Evolutionary conservation across 495 filamentous ascomycete species (phyloP), one percentile per base, ranked within the genome.

Genomic region (Physcia stellaris): DNA sequence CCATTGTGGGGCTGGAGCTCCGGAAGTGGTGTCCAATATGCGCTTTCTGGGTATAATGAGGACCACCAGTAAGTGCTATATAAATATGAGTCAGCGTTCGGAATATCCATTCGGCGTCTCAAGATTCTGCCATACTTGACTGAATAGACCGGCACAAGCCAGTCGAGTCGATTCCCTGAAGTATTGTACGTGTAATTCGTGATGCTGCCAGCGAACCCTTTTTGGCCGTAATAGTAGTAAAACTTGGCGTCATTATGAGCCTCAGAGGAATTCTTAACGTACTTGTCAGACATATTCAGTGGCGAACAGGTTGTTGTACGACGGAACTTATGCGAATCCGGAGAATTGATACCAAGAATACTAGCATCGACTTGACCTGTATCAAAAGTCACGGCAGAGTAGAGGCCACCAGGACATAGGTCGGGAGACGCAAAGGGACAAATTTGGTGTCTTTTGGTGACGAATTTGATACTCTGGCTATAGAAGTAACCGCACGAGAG

Each of bases 71-170:
- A n/a, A n/a, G n/a, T n/a, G n/a, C n/a, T n/a, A n/a, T n/a, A n/a
- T n/a, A n/a, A n/a, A n/a, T n/a, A n/a, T n/a, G n/a, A n/a, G n/a
- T n/a, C n/a, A n/a, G n/a, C n/a, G n/a, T n/a, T n/a, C n/a, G n/a
- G n/a, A n/a, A n/a, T n/a, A n/a, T n/a, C n/a, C n/a, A n/a, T n/a
- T n/a, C n/a, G n/a, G n/a, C n/a, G n/a, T n/a, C n/a, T n/a, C n/a
- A n/a, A n/a, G n/a, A n/a, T n/a, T n/a, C n/a, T n/a, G n/a, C n/a
- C 50, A 38, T 19, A 53, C 50, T 18, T 37, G 6, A 51, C 49
- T 6, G 29, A 32, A 32, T 53, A 53, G 2, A 38, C 49, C 17
- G 50, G 44, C 10, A 43, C 49, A 26, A 45, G 37, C 30, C 45
- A 45, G 4, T 48, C 34, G 21, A 44, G 48, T 19, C 44, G 45